Evolutionary conservation across 2,329 filamentous ascomycete species (phyloP).

Genomic region (Rutstroemia sp.): DNA sequence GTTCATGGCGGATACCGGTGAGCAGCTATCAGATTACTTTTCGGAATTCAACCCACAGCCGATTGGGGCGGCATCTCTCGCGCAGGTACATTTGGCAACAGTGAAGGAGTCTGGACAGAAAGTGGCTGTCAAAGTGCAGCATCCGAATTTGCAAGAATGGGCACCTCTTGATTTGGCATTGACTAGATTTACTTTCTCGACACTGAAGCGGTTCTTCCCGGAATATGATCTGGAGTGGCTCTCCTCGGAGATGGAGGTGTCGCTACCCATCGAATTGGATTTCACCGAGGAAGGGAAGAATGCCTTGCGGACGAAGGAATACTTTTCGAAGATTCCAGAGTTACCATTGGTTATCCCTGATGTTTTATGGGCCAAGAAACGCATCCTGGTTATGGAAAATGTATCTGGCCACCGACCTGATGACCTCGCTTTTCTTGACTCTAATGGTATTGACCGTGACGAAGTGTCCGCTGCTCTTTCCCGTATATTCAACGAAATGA

Average conservation of each 20-base stretch:
- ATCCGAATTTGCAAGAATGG: constrained; percentile 85
- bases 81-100: constrained; percentile 86
- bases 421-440: constrained; percentile 79
- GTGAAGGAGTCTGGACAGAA: constrained; percentile 74
- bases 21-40: constrained; percentile 73
- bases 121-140: constrained; percentile 95
- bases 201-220: constrained; percentile 86
- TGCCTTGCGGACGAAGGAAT: constrained; percentile 67
- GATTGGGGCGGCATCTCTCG: constrained; percentile 87
- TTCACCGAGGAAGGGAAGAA: constrained; percentile 83
- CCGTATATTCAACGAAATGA: constrained; percentile 98
- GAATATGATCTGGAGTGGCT: constrained; percentile 98
- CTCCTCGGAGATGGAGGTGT: constrained; percentile 84
- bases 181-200: constrained; percentile 83
- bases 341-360: constrained; percentile 83
- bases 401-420: constrained; percentile 81
- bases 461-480: constrained; percentile 89
- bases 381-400: constrained; percentile 93
- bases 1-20: constrained; percentile 77
- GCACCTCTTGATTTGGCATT: constrained; percentile 79
- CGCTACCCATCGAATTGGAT: constrained; percentile 84
- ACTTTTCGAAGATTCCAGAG: constrained; percentile 68
- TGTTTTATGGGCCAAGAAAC: constrained; percentile 80
- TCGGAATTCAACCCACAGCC: constrained; percentile 73
- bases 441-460: constrained; percentile 82